Evolutionary conservation across 371 early-diverging fungal species (phyloP), one percentile per base, ranked within the genome.

Genomic region (Zychaea mexicana): DNA sequence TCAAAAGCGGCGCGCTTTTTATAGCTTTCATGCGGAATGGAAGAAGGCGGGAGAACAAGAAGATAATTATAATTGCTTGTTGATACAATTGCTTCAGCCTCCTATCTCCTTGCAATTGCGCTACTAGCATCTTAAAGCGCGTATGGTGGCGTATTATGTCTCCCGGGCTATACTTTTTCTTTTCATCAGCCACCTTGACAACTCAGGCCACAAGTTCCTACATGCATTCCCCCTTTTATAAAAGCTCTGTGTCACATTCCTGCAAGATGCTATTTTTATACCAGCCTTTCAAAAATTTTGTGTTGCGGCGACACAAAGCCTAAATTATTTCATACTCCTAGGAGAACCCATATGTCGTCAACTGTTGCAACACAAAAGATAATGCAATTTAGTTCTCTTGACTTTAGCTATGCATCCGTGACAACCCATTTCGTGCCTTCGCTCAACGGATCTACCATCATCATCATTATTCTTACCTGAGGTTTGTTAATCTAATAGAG

Each of bases 1-100:
- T n/a, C n/a, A n/a, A 49, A 17, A n/a, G 7, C 24, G n/a, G 19
- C 10, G 6, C n/a, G 10, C 10, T 49, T 24, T 49, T 49, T 49
- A 22, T 24, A 22, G 7, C 24, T 15, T 36, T 36, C 9, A 15
- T 36, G 15, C 38, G 38, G 38, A 36, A 36, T 15, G 7, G 38
- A 9, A 36, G 38, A 7, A n/a, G n/a, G n/a, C n/a, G n/a, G 38
- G 38, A 36, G 38, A 15, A 36, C 38, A 36, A 36, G n/a, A n/a
- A n/a, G n/a, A n/a, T 36, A 15, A 9, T 36, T 36, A 36, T 47
- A 2, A 22, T 47, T 47, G 10, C n/a, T n/a, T n/a, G n/a, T n/a
- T n/a, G n/a, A n/a, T n/a, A n/a, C n/a, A n/a, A n/a, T 49, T 49
- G 49, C 49, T 49, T 49, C 49, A 49, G 49, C 49, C 49, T 49